A percentile compares a stretch with the other conserved stretches of the same genome.
These are phyloP conservation scores for Stagonosporopsis chrysanthemi DNA, from an alignment of 2,329 filamentous ascomycete species.

Conservation along the genomic window DNA sequence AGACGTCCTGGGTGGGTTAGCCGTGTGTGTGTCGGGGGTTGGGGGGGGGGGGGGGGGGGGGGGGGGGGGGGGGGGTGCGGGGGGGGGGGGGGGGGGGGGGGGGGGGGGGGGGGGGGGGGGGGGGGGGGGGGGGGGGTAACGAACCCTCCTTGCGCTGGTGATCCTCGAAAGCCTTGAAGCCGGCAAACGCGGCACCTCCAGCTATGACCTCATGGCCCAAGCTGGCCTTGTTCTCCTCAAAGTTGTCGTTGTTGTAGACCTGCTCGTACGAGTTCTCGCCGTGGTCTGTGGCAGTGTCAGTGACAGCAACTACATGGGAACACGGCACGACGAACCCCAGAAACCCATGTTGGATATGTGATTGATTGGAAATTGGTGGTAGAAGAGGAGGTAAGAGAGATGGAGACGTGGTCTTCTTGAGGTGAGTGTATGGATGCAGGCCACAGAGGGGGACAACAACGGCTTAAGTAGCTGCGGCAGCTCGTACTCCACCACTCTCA, in stretches of 20 bases:
- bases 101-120: no score
- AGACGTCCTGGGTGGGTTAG: constrained; percentile 24
- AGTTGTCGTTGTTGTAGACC: constrained; percentile 59
- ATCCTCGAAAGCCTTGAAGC: constrained; percentile 82
- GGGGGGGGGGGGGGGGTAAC: constrained; percentile 20
- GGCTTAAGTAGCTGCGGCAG: constrained; percentile 27
- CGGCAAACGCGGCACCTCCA: constrained; percentile 78
- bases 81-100: no score
- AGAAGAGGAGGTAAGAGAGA: neutral
- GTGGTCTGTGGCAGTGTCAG: constrained; percentile 52
- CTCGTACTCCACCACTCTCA: constrained; percentile 1
- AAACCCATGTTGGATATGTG: constrained; percentile 51
- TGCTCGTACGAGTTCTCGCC: constrained; percentile 62
- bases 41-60: no score
- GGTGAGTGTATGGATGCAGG: neutral
- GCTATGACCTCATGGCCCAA: constrained; percentile 77
- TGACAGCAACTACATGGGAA: neutral
- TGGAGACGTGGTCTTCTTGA: neutral
- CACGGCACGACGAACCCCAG: constrained; percentile 47
- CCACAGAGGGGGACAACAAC: neutral
- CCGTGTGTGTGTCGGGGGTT: no score
- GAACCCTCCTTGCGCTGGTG: constrained; percentile 73
- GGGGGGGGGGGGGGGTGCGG: no score
- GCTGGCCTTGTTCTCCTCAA: constrained; percentile 64
- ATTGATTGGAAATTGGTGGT: neutral